These are phyloP conservation scores for Trichoderma atroviride DNA, from an alignment of 2,329 filamentous ascomycete genomes.

Conservation along the genomic window DNA sequence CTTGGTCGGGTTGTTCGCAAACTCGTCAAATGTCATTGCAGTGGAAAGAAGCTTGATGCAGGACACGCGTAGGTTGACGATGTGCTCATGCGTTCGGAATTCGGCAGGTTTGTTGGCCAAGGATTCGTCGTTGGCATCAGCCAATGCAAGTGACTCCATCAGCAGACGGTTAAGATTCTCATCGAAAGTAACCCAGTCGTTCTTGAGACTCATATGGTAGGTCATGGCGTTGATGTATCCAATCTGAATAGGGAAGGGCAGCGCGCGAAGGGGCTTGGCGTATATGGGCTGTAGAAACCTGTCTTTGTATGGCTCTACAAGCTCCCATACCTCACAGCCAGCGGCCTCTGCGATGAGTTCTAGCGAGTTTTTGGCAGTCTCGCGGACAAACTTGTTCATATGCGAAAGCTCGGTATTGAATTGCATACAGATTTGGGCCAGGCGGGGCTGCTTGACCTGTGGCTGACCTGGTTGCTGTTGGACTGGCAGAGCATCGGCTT, in stretches of 20 bases:
- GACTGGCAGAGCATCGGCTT: conserved; percentile 64
- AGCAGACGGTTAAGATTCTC: conserved; percentile 87
- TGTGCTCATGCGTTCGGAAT: conserved; percentile 92
- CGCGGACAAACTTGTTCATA: conserved; percentile 93
- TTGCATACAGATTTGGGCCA: conserved; percentile 78
- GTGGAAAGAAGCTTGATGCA: conserved; percentile 92
- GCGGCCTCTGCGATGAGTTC: conserved; percentile 79
- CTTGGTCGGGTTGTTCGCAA: conserved; percentile 68
- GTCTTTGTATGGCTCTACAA: conserved; percentile 88
- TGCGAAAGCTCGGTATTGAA: conserved; percentile 89
- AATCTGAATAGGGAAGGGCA: conserved; percentile 94
- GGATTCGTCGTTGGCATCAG: conserved; percentile 92
- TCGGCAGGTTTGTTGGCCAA: conserved; percentile 91
- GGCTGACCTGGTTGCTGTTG: conserved; percentile 48
- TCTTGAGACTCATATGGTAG: conserved; percentile 87
- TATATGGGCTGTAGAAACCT: conserved; percentile 89
- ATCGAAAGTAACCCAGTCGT: conserved; percentile 87
- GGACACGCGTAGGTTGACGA: conserved; percentile 86
- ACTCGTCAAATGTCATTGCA: conserved; percentile 91
- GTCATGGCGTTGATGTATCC: conserved; percentile 98
- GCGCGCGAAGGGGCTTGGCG: conserved; percentile 86
- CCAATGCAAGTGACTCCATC: conserved; percentile 89
- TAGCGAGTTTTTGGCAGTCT: conserved; percentile 80
- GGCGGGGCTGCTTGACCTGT: conserved; percentile 57
- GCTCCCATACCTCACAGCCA: conserved; percentile 78